A percentile compares a stretch with the other conserved stretches of the same genome.
These are phyloP conservation scores for Cryptococcus sp. DNA, from an alignment of 1,284 basidiomycete species.

Conservation along the genomic window DNA sequence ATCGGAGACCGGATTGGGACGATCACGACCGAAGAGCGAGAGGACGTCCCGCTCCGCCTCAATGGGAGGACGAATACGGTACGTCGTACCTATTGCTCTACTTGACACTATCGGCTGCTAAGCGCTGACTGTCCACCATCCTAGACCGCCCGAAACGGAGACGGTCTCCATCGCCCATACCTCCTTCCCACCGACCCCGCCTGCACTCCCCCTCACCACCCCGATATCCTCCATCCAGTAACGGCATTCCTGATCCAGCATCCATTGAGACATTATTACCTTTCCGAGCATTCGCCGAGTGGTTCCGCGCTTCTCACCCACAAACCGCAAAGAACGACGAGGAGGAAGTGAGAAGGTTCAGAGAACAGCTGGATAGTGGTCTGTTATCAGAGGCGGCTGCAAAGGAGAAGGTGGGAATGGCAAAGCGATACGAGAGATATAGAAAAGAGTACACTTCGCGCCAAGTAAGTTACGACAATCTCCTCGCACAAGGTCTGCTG, in stretches of 20 bases:
- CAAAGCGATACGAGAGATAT: conserved; percentile 79
- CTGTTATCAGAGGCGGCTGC: conserved; percentile 44
- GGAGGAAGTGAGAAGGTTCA: conserved; percentile 37
- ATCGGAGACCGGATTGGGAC: conserved; percentile 19
- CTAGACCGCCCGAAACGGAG: conserved; percentile 67
- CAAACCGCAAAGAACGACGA: conserved; percentile 60
- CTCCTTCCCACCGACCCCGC: conserved; percentile 49
- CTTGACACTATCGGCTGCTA: neutral
- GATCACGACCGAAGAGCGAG: conserved; percentile 21
- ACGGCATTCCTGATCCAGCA: conserved; percentile 65
- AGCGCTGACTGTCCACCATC: neutral
- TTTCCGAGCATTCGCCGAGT: conserved; percentile 83
- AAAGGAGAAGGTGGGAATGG: conserved; percentile 66
- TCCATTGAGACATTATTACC: conserved; percentile 77
- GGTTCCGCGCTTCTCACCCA: conserved; percentile 79
- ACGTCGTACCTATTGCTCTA: conserved; percentile 2
- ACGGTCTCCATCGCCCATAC: conserved; percentile 80
- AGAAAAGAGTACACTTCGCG: conserved; percentile 80
- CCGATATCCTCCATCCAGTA: conserved; percentile 5
- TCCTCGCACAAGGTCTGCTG: neutral
- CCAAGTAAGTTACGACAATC: conserved; percentile 64
- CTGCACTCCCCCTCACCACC: conserved; percentile 38
- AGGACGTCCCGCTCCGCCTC: conserved; percentile 19
- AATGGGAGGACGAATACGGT: conserved; percentile 46
- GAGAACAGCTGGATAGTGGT: conserved; percentile 28